Conservation (phyloP, 345 rosid genomes). For the Sapria himalayana region DNA sequence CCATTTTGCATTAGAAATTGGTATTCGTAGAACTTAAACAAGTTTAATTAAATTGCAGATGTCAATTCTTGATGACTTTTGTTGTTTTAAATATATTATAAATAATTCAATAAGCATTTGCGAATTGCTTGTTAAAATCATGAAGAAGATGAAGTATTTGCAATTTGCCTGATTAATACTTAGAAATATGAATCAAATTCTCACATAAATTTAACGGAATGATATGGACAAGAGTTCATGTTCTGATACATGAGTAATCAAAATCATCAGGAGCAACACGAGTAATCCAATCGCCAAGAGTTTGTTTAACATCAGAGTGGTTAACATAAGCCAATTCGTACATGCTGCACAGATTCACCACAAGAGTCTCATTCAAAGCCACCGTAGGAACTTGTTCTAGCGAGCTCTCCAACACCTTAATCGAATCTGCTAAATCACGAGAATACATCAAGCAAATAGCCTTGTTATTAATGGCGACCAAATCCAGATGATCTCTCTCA, state of each 20-base stretch:
- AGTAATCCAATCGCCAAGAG: conserved; percentile 66
- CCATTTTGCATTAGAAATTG: no score
- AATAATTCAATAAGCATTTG: no score
- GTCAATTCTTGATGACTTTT: no score
- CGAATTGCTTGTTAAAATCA: no score
- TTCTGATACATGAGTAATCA: conserved; percentile 69
- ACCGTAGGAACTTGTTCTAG: conserved; percentile 72
- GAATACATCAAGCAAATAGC: conserved; percentile 81
- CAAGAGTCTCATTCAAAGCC: conserved; percentile 75
- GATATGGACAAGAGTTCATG: no score
- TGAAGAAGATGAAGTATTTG: no score
- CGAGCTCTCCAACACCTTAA: conserved; percentile 71
- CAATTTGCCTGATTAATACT: no score
- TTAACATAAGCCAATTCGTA: conserved; percentile 90
- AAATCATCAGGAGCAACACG: conserved; percentile 93
- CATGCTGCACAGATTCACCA: conserved; percentile 90
- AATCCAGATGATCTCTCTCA: conserved; percentile 59
- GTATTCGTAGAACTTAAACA: no score
- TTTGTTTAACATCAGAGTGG: conserved; percentile 63
- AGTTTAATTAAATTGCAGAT: no score
- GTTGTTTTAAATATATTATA: no score
- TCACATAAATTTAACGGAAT: no score
- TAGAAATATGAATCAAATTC: no score
- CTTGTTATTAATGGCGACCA: conserved; percentile 65
- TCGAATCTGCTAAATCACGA: conserved; percentile 73